phyloP scores from a whole-genome alignment of 495 filamentous ascomycete genomes.

The Clavariopsis aquatica region DNA sequence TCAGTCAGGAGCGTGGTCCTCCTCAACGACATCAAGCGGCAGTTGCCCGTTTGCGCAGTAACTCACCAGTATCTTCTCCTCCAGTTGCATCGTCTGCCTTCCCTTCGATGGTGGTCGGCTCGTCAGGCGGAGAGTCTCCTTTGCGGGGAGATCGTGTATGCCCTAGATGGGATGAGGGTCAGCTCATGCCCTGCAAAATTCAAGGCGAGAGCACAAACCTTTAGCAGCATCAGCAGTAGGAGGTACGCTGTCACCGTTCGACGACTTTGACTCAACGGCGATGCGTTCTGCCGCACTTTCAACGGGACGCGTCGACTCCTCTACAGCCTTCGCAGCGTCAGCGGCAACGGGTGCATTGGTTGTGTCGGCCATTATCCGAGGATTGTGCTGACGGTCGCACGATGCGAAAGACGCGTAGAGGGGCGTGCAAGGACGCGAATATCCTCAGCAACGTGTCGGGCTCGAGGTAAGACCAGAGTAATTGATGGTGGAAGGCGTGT shows the following conservation, averaged over 20 bases:
- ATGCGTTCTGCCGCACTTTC: constrained; percentile 2
- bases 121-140: neutral
- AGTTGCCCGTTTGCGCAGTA: neutral
- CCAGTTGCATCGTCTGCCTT: constrained; percentile 18
- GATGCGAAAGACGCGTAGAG: constrained; percentile 32
- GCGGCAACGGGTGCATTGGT: constrained; percentile 16
- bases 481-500: constrained; percentile 25
- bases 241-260: constrained; percentile 19
- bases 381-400: constrained; percentile 33
- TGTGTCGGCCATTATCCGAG: constrained; percentile 32
- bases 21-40: neutral
- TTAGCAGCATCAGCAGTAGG: constrained; percentile 14
- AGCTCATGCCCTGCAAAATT: constrained; percentile 4
- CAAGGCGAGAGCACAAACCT: constrained; percentile 23
- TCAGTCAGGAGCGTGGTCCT: constrained; percentile 3
- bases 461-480: constrained; percentile 10
- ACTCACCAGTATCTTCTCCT: constrained; percentile 19
- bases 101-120: constrained; percentile 17
- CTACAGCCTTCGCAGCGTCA: constrained; percentile 22
- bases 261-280: constrained; percentile 14
- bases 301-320: constrained; percentile 32
- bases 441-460: neutral
- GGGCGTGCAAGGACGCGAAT: constrained; percentile 27
- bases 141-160: neutral
- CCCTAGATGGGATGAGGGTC: neutral